These are phyloP conservation scores for Colletotrichum abscissum DNA, from an alignment of 2,329 filamentous ascomycete genomes.

Conservation along the genomic window DNA sequence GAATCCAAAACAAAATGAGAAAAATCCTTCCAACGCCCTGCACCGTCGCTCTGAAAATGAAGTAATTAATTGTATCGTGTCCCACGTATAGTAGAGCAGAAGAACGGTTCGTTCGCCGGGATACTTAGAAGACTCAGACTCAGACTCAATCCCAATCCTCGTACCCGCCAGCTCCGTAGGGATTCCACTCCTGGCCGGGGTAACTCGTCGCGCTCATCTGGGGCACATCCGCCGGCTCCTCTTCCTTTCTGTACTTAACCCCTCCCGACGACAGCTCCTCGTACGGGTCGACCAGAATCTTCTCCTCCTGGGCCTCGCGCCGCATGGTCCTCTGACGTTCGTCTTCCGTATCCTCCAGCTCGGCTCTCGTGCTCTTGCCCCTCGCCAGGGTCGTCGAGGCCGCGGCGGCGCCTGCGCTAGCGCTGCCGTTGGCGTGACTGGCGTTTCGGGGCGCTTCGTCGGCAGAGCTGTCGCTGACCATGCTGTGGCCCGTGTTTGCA, in stretches of 20 bases:
- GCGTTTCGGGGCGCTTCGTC: slow-evolving; percentile 33
- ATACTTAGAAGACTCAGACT: not conserved
- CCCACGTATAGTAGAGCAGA: not conserved
- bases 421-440: slow-evolving; percentile 34
- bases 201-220: slow-evolving; percentile 76
- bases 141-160: slow-evolving; percentile 30
- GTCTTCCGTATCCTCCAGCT: slow-evolving; percentile 55
- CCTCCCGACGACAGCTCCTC: slow-evolving; percentile 40
- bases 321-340: slow-evolving; percentile 57
- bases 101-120: not conserved
- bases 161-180: slow-evolving; percentile 51
- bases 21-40: not conserved
- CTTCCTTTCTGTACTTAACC: slow-evolving; percentile 48
- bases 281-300: slow-evolving; percentile 56
- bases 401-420: not conserved
- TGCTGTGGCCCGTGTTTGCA: slow-evolving; percentile 32
- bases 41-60: not conserved
- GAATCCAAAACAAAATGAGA: not conserved
- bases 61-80: not conserved
- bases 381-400: slow-evolving; percentile 19
- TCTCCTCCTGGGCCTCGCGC: slow-evolving; percentile 62
- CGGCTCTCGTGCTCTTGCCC: slow-evolving; percentile 42
- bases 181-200: slow-evolving; percentile 78
- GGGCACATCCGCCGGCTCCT: slow-evolving; percentile 56
- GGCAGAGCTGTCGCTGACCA: slow-evolving; percentile 30